phyloP scores from a whole-genome alignment of 805 yeast genomes.

The Isabelozyma pseudorhagii region DNA sequence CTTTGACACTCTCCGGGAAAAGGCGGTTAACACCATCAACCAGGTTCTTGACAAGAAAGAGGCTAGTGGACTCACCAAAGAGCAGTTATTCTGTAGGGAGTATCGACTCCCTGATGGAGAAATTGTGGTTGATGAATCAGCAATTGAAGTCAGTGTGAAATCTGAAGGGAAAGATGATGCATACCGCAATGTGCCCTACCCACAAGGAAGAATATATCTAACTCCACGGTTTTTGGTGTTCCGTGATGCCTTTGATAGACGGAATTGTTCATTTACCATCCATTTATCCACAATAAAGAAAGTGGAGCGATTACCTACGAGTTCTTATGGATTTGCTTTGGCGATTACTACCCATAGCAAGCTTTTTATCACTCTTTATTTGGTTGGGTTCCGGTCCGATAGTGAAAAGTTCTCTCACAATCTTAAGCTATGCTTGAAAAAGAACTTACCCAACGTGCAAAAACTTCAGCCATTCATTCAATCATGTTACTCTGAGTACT shows the following conservation, averaged over 20 bases:
- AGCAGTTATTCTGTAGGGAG: conserved; percentile 66
- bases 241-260: conserved; percentile 63
- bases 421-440: conserved; percentile 58
- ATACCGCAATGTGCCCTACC: conserved; percentile 20
- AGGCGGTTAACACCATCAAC: conserved; percentile 44
- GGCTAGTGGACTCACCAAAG: conserved; percentile 51
- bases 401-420: conserved; percentile 77
- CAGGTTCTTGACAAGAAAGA: conserved; percentile 43
- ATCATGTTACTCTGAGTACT: conserved; percentile 81
- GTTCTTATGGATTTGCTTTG: conserved; percentile 74
- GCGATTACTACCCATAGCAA: conserved; percentile 68
- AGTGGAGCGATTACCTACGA: conserved; percentile 81
- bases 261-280: conserved; percentile 63
- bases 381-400: conserved; percentile 74
- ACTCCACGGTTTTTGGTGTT: conserved; percentile 77
- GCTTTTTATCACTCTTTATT: conserved; percentile 59
- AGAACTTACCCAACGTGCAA: conserved; percentile 61
- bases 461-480: conserved; percentile 62
- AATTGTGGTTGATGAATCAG: conserved; percentile 57
- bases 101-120: conserved; percentile 74
- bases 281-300: conserved; percentile 78
- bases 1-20: conserved; percentile 45
- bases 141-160: conserved; percentile 51
- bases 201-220: conserved; percentile 64
- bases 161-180: conserved; percentile 22